A percentile compares a stretch with the other conserved stretches of the same genome.
phyloP scores from a whole-genome alignment of 2,329 filamentous ascomycete genomes.

The Colletotrichum sublineola region DNA sequence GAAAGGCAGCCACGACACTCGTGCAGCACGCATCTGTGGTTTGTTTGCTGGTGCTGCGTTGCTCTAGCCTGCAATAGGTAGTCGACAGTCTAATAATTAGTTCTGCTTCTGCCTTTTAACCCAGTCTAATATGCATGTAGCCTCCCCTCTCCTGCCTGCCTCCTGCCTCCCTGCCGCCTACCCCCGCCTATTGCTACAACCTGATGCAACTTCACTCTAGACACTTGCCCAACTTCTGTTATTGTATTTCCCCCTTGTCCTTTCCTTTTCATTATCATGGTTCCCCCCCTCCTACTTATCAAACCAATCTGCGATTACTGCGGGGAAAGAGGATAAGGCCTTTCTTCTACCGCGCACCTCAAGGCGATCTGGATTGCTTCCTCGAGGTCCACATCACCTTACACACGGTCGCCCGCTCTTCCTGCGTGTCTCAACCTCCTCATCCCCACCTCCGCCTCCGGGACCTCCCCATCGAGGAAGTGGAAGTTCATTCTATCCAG shows the following conservation, averaged over 20 bases:
- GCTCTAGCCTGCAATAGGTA: constrained; percentile 36
- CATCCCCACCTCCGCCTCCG: constrained; percentile 24
- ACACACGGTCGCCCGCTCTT: constrained; percentile 6
- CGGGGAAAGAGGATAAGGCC: constrained; percentile 16
- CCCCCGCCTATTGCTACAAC: constrained; percentile 35
- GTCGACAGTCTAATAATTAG: not conserved
- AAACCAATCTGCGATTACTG: constrained; percentile 25
- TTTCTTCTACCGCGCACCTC: constrained; percentile 17
- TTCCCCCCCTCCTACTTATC: not conserved
- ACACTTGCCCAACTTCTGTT: constrained; percentile 10
- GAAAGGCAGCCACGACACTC: constrained; percentile 63
- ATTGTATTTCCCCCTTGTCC: not conserved
- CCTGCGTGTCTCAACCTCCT: constrained; percentile 27
- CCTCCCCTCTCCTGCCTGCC: constrained; percentile 9
- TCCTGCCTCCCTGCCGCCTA: constrained; percentile 7
- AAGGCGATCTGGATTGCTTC: constrained; percentile 36
- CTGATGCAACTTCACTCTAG: constrained; percentile 39
- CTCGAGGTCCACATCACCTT: constrained; percentile 24
- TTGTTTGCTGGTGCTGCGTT: constrained; percentile 38
- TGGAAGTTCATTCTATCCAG: constrained; percentile 24
- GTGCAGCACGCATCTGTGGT: constrained; percentile 51
- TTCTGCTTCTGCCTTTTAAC: not conserved
- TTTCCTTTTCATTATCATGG: constrained; percentile 14
- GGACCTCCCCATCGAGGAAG: constrained; percentile 17
- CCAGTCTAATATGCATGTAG: constrained; percentile 14